Percentiles rank a stretch among this genome's conserved stretches.
Conservation (phyloP, 805 yeast species). For the Starmerella geochares region DNA sequence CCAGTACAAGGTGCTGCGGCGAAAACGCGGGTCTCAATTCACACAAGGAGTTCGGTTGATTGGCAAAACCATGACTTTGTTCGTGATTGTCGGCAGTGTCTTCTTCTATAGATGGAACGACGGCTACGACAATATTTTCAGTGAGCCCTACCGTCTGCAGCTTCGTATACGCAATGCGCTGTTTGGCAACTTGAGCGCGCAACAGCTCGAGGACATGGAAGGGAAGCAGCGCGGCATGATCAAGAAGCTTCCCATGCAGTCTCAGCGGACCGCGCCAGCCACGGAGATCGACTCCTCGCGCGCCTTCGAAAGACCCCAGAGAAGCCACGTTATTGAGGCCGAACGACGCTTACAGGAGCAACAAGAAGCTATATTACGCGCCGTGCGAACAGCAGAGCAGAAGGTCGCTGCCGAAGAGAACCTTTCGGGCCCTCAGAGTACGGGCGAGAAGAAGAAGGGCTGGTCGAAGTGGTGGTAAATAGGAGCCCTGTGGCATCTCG, state of each 20-base stretch:
- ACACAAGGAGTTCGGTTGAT: slow-evolving; percentile 52
- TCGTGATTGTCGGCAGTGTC: slow-evolving; percentile 47
- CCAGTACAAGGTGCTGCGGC: slow-evolving; percentile 58
- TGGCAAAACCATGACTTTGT: slow-evolving; percentile 42
- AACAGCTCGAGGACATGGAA: slow-evolving; percentile 55
- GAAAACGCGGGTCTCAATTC: slow-evolving; percentile 47
- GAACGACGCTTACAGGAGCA: slow-evolving; percentile 57
- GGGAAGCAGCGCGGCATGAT: slow-evolving; percentile 31
- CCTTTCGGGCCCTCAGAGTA: neutral
- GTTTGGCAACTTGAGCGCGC: slow-evolving; percentile 39
- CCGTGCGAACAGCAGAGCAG: slow-evolving; percentile 39
- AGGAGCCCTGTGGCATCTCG: no score
- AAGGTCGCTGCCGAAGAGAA: slow-evolving; percentile 16
- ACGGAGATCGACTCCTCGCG: slow-evolving; percentile 34
- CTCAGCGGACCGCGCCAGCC: slow-evolving; percentile 22
- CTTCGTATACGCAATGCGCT: slow-evolving; percentile 46
- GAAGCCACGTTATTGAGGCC: slow-evolving; percentile 64
- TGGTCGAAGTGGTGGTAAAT: neutral
- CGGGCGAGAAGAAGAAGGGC: slow-evolving; percentile 5
- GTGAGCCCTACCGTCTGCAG: slow-evolving; percentile 55
- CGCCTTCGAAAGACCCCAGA: slow-evolving; percentile 57
- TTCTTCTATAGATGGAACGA: slow-evolving; percentile 81
- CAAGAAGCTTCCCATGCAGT: slow-evolving; percentile 17
- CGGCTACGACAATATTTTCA: slow-evolving; percentile 64
- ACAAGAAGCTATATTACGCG: slow-evolving; percentile 46